Evolutionary conservation across 1,284 basidiomycete genomes (phyloP).

Genomic region (Lentinus polychrous): DNA sequence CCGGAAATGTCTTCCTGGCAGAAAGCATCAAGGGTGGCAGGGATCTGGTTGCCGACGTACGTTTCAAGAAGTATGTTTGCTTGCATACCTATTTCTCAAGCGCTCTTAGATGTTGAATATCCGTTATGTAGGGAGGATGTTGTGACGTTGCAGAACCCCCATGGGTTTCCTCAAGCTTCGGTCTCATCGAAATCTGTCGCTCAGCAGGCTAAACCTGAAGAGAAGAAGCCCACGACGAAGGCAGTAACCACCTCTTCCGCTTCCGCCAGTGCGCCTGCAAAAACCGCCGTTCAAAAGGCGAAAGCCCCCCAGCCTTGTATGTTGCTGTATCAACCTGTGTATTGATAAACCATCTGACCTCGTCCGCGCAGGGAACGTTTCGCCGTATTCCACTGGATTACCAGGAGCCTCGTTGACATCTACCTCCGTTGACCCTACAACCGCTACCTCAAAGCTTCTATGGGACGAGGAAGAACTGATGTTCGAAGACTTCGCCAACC

Average conservation of each 20-base stretch:
- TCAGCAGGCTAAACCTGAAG: slow-evolving; percentile 21
- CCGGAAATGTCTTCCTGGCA: slow-evolving; percentile 86
- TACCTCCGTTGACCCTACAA: slow-evolving; percentile 81
- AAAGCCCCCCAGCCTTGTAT: slow-evolving; percentile 63
- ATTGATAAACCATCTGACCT: slow-evolving; percentile 1
- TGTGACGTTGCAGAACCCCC: slow-evolving; percentile 88
- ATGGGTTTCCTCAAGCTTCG: slow-evolving; percentile 58
- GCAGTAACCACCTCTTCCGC: slow-evolving; percentile 27
- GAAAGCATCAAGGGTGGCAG: slow-evolving; percentile 86
- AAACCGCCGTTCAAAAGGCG: slow-evolving; percentile 34
- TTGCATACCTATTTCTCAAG: slow-evolving; percentile 3
- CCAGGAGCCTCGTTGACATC: slow-evolving; percentile 92
- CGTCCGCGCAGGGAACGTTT: slow-evolving; percentile 71
- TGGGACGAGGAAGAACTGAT: slow-evolving; percentile 94
- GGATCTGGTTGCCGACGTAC: slow-evolving; percentile 82
- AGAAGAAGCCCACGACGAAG: slow-evolving; percentile 26
- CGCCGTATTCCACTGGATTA: slow-evolving; percentile 85
- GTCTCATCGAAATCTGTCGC: slow-evolving; percentile 23
- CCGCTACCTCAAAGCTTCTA: slow-evolving; percentile 71
- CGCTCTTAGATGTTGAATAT: slow-evolving; percentile 1
- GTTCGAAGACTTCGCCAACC: slow-evolving; percentile 83
- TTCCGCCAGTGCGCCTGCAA: slow-evolving; percentile 12
- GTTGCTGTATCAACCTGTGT: slow-evolving; percentile 17
- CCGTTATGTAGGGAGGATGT: slow-evolving; percentile 64
- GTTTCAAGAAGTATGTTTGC: slow-evolving; percentile 70